Evolutionary conservation across 1,284 basidiomycete species (phyloP).

Genomic region (Sparassis latifolia): DNA sequence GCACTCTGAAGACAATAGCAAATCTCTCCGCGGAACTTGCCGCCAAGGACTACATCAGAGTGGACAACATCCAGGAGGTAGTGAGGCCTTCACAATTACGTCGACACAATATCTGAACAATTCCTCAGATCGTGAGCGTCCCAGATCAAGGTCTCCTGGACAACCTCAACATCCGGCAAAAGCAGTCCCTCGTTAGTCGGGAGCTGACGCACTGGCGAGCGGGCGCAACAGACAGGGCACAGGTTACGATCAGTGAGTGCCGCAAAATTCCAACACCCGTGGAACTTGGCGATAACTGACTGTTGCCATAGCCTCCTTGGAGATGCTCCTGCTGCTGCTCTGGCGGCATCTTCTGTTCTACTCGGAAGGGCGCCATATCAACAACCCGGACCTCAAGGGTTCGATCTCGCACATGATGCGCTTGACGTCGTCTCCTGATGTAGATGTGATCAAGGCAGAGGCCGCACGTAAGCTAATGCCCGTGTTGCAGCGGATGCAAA

Average conservation of each 20-base stretch:
- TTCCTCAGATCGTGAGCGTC: slow-evolving; percentile 45
- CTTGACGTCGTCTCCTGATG: slow-evolving; percentile 47
- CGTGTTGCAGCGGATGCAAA: slow-evolving; percentile 41
- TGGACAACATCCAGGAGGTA: slow-evolving; percentile 71
- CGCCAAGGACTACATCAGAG: slow-evolving; percentile 60
- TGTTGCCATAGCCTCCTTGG: slow-evolving; percentile 53
- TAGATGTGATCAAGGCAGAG: slow-evolving; percentile 47
- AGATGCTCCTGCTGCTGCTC: slow-evolving; percentile 79
- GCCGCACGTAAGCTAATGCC: slow-evolving; percentile 44
- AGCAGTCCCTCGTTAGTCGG: slow-evolving; percentile 54
- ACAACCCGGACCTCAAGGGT: slow-evolving; percentile 30
- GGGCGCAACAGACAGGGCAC: slow-evolving; percentile 40
- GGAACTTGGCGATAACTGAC: slow-evolving; percentile 3
- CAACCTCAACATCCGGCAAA: slow-evolving; percentile 62
- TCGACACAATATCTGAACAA: neutral
- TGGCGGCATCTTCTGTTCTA: slow-evolving; percentile 81
- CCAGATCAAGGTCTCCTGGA: slow-evolving; percentile 51
- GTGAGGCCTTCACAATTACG: slow-evolving; percentile 6
- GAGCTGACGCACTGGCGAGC: slow-evolving; percentile 47
- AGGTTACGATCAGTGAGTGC: slow-evolving; percentile 46
- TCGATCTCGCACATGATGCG: slow-evolving; percentile 48
- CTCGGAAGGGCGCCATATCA: slow-evolving; percentile 33
- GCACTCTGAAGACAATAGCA: slow-evolving; percentile 59
- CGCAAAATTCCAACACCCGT: slow-evolving; percentile 4
- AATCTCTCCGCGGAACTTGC: slow-evolving; percentile 67